Conservation (phyloP, 2,329 filamentous ascomycete genomes). For the Cytospora piceae region DNA sequence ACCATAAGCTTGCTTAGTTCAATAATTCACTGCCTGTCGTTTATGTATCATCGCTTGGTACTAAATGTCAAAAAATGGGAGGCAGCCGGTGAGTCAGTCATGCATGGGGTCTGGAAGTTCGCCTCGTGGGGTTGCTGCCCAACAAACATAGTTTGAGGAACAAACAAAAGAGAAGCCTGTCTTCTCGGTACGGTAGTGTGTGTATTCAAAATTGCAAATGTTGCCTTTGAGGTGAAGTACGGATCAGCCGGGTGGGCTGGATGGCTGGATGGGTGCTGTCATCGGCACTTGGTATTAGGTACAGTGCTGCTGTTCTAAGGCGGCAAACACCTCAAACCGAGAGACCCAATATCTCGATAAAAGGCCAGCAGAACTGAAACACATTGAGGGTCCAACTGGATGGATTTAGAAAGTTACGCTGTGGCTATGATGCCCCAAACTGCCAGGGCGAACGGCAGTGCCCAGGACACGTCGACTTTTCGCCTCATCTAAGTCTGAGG, state of each 20-base stretch:
- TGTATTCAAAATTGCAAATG: not conserved
- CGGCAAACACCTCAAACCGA: not conserved
- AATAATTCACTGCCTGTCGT: not conserved
- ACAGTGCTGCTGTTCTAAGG: not conserved
- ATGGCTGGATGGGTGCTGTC: not conserved
- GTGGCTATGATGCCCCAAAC: constrained; percentile 12
- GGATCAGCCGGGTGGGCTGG: too few species aligned
- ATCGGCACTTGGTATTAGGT: too few species aligned
- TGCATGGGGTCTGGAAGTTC: not conserved
- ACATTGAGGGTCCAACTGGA: constrained; percentile 4
- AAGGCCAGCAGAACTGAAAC: constrained; percentile 17
- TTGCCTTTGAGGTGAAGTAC: not conserved
- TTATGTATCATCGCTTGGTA: not conserved
- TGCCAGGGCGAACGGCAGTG: constrained; percentile 2
- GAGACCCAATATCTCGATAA: not conserved
- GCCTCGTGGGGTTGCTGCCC: constrained; percentile 6
- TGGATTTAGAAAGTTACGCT: constrained; percentile 7
- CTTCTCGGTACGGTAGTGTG: not conserved
- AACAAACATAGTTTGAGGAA: not conserved
- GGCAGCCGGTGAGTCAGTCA: constrained; percentile 23
- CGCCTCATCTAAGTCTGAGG: constrained; percentile 8
- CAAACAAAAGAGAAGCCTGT: not conserved
- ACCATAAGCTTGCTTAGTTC: not conserved
- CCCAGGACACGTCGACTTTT: constrained; percentile 20
- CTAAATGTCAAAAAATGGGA: constrained; percentile 9